A percentile compares a stretch with the other conserved stretches of the same genome.
Evolutionary conservation across 139 green algal genomes (phyloP).

Genomic region (Pseudopediastrum boryanum): DNA sequence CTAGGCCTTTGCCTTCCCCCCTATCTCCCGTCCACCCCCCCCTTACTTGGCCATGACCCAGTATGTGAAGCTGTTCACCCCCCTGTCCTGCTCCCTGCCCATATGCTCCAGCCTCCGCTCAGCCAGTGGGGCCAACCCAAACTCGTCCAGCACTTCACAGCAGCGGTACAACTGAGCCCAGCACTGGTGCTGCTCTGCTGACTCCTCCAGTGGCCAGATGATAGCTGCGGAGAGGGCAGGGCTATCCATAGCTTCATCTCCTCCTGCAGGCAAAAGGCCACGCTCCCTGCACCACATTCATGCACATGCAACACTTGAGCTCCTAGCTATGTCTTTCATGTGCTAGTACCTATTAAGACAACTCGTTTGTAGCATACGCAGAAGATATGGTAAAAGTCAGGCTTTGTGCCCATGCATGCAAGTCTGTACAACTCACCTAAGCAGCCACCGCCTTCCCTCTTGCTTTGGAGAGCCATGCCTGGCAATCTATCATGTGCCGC

Average conservation of each 20-base stretch:
- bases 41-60: slow-evolving; percentile 32
- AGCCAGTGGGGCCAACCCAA: slow-evolving; percentile 6
- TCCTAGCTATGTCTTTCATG: too few species aligned
- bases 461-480: too few species aligned
- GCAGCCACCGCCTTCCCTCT: too few species aligned
- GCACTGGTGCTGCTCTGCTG: slow-evolving; percentile 24
- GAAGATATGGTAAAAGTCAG: too few species aligned
- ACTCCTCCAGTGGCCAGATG: slow-evolving; percentile 21
- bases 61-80: slow-evolving; percentile 12
- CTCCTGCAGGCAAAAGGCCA: slow-evolving; percentile 6
- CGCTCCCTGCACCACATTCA: neutral
- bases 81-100: slow-evolving; percentile 2
- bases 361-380: too few species aligned
- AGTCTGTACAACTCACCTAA: too few species aligned
- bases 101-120: slow-evolving; percentile 8
- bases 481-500: too few species aligned
- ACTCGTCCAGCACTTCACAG: slow-evolving; percentile 29
- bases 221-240: neutral
- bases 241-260: neutral
- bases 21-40: neutral
- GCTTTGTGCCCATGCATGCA: too few species aligned
- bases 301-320: neutral
- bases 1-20: neutral
- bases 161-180: slow-evolving; percentile 20
- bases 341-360: too few species aligned